phyloP scores from a whole-genome alignment of 495 filamentous ascomycete genomes.

The Penicillium subrubescens region DNA sequence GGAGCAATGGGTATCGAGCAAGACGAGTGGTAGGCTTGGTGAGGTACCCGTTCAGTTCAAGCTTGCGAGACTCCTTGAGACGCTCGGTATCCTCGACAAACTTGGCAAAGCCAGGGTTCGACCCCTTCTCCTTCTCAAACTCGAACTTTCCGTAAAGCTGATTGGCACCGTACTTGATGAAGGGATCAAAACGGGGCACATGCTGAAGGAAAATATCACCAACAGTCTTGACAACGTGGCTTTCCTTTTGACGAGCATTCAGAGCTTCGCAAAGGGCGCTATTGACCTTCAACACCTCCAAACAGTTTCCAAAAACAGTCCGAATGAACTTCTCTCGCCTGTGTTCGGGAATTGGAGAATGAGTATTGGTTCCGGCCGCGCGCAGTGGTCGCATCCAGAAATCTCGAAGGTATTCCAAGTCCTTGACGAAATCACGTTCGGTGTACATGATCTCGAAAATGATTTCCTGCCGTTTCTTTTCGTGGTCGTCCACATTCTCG shows the following conservation, averaged over 20 bases:
- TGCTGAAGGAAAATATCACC: constrained; percentile 95
- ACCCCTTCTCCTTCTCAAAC: constrained; percentile 92
- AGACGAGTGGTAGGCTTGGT: constrained; percentile 97
- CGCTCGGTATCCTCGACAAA: constrained; percentile 98
- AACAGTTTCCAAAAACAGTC: constrained; percentile 93
- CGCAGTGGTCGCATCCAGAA: constrained; percentile 98
- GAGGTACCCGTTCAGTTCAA: constrained; percentile 96
- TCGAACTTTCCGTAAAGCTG: constrained; percentile 97
- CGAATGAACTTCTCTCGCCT: constrained; percentile 87
- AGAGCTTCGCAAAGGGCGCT: constrained; percentile 81
- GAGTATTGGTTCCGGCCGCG: constrained; percentile 60
- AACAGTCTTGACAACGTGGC: constrained; percentile 82
- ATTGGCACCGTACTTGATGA: constrained; percentile 95
- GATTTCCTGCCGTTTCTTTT: constrained; percentile 97
- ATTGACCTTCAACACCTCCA: constrained; percentile 93
- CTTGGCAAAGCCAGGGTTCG: constrained; percentile 80
- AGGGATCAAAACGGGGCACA: constrained; percentile 90
- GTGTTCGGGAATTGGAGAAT: constrained; percentile 86
- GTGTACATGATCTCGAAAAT: constrained; percentile 99
- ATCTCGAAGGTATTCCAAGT: constrained; percentile 95
- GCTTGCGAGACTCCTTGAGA: constrained; percentile 91
- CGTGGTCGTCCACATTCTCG: constrained; percentile 80
- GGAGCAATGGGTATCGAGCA: constrained; percentile 88
- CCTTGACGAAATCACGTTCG: constrained; percentile 98
- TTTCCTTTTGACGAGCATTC: constrained; percentile 87